Conservation (phyloP, 2,329 filamentous ascomycete species). For the Periglandula ipomoeae region DNA sequence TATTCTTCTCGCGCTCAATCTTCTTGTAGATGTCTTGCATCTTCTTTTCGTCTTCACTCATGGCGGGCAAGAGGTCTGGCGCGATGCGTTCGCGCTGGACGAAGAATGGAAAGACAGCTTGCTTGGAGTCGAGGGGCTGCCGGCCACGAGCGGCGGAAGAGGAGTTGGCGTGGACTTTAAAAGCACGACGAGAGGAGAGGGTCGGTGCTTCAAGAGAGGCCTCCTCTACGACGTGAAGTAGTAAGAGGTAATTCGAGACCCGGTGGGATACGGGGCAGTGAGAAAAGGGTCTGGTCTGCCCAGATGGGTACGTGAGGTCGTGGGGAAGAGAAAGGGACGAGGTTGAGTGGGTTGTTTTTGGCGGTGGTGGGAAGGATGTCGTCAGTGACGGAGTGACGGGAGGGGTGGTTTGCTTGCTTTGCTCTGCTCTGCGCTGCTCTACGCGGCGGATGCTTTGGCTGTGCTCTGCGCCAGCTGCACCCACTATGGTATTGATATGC, state of each 20-base stretch:
- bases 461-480: too few relatives aligned
- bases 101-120: conserved; percentile 8
- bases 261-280: neutral
- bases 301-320: conserved; percentile 1
- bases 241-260: neutral
- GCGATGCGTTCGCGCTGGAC: conserved; percentile 31
- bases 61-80: conserved; percentile 33
- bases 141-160: neutral
- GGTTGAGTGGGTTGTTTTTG: conserved; percentile 11
- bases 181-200: neutral
- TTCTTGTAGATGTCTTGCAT: conserved; percentile 83
- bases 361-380: conserved; percentile 24
- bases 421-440: neutral
- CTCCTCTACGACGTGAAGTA: neutral
- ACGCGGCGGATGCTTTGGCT: neutral
- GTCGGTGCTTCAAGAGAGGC: neutral
- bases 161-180: neutral
- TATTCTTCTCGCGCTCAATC: conserved; percentile 93
- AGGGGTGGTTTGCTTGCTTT: conserved; percentile 11
- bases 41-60: conserved; percentile 55
- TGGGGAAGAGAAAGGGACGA: conserved; percentile 11
- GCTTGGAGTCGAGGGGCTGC: neutral
- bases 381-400: conserved; percentile 23
- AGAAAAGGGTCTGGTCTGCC: neutral
- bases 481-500: too few relatives aligned